Conservation (phyloP, 2,329 filamentous ascomycete species). For the Fusarium setosum region DNA sequence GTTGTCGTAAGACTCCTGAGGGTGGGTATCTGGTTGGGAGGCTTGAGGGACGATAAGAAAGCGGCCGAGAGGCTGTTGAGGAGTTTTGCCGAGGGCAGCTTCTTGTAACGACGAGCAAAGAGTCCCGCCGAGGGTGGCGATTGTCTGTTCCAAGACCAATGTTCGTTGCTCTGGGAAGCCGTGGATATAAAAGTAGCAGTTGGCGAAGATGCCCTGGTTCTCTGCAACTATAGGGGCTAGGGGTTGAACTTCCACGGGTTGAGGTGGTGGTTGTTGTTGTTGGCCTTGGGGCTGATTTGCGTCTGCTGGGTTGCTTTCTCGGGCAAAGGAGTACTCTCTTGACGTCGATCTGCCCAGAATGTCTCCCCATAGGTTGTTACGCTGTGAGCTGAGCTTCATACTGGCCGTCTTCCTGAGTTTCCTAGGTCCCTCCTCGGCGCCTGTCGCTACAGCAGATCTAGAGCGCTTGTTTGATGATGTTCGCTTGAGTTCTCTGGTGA, state of each 20-base stretch:
- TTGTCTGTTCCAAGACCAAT: conserved; percentile 58
- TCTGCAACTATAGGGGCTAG: conserved; percentile 21
- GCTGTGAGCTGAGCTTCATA: conserved; percentile 82
- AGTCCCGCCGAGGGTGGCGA: conserved; percentile 60
- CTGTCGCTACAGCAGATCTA: conserved; percentile 59
- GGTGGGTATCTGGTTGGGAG: conserved; percentile 59
- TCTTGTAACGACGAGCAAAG: conserved; percentile 57
- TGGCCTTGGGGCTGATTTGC: conserved; percentile 11
- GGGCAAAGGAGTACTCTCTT: conserved; percentile 48
- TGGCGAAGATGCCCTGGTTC: conserved; percentile 60
- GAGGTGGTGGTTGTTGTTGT: conserved; percentile 19
- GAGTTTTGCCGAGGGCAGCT: conserved; percentile 45
- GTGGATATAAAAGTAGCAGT: conserved; percentile 68
- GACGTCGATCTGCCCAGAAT: conserved; percentile 70
- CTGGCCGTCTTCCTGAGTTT: conserved; percentile 92
- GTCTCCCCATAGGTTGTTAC: conserved; percentile 89
- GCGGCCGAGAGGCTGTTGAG: conserved; percentile 49
- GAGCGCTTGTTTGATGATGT: conserved; percentile 68
- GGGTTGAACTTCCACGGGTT: conserved; percentile 12
- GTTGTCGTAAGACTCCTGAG: conserved; percentile 48
- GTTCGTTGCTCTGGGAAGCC: conserved; percentile 68
- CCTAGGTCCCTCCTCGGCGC: conserved; percentile 70
- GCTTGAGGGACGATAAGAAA: conserved; percentile 67
- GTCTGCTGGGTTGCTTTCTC: conserved; percentile 31
- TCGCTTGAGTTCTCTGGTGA: conserved; percentile 58